Conservation (phyloP, 768 basidiomycete species). For the Boletellus ananiceps region DNA sequence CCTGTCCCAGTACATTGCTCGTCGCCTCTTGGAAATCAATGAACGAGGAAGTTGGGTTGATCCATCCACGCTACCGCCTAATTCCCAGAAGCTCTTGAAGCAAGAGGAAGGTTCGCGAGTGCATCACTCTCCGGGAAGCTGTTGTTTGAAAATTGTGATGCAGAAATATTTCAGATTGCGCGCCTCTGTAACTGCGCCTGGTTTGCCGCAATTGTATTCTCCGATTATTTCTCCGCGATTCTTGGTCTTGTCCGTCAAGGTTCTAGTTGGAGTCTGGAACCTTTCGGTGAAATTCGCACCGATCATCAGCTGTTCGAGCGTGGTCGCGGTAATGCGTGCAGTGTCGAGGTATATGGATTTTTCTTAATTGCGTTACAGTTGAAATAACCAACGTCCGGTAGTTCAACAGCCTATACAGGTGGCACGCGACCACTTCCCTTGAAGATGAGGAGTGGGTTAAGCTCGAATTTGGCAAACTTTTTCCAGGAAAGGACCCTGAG, state of each 20-base stretch:
- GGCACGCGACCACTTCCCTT: slow-evolving; percentile 77
- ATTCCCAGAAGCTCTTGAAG: slow-evolving; percentile 34
- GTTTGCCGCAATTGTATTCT: slow-evolving; percentile 76
- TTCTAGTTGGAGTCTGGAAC: slow-evolving; percentile 70
- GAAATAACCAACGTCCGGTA: slow-evolving; percentile 22
- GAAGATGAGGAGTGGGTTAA: slow-evolving; percentile 70
- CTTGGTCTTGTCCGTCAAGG: slow-evolving; percentile 75
- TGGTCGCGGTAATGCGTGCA: slow-evolving; percentile 76
- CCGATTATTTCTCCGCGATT: slow-evolving; percentile 79
- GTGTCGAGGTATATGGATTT: slow-evolving; percentile 58
- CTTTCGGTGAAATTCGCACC: slow-evolving; percentile 68
- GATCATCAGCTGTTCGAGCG: slow-evolving; percentile 65
- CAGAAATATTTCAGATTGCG: slow-evolving; percentile 79
- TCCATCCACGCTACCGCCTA: slow-evolving; percentile 41
- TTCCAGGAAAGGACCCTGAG: slow-evolving; percentile 50
- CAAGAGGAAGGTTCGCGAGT: slow-evolving; percentile 50
- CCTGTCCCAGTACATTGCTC: slow-evolving; percentile 63
- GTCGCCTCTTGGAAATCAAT: slow-evolving; percentile 74
- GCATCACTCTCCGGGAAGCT: background rate
- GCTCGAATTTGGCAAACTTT: slow-evolving; percentile 45
- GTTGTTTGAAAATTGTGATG: slow-evolving; percentile 11
- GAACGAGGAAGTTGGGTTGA: slow-evolving; percentile 63
- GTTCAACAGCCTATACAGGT: slow-evolving; percentile 83
- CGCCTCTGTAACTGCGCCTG: slow-evolving; percentile 75
- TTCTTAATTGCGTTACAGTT: background rate